Percentiles rank a stretch among this genome's conserved stretches.
Evolutionary conservation across 805 yeast genomes (phyloP).

Genomic region (Pichia insulana): DNA sequence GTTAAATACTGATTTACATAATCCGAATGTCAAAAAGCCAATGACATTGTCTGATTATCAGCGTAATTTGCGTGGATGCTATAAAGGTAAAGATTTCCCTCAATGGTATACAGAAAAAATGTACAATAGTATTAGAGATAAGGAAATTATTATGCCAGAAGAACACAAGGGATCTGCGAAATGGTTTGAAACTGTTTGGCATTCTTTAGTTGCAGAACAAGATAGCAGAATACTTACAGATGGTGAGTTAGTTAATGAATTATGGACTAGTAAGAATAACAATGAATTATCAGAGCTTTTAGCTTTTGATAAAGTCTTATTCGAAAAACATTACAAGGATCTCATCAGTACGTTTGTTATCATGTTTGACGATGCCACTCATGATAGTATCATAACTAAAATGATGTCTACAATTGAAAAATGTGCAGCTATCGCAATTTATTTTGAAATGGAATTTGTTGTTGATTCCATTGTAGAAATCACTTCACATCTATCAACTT

Average conservation of each 20-base stretch:
- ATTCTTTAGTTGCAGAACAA: slow-evolving; percentile 50
- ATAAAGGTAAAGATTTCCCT: slow-evolving; percentile 69
- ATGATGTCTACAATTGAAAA: slow-evolving; percentile 86
- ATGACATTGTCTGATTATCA: slow-evolving; percentile 83
- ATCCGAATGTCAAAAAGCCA: slow-evolving; percentile 84
- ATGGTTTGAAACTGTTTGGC: slow-evolving; percentile 87
- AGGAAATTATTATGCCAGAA: slow-evolving; percentile 95
- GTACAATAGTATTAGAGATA: slow-evolving; percentile 67
- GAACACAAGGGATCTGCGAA: slow-evolving; percentile 91
- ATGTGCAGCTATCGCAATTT: slow-evolving; percentile 67
- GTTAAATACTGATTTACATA: slow-evolving; percentile 90
- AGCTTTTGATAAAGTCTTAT: slow-evolving; percentile 65
- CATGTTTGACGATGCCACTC: slow-evolving; percentile 81
- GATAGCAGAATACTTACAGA: slow-evolving; percentile 21
- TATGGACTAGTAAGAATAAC: slow-evolving; percentile 12
- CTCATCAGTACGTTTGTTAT: slow-evolving; percentile 65
- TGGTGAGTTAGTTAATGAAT: slow-evolving; percentile 1
- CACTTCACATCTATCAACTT: slow-evolving; percentile 60
- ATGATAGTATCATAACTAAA: slow-evolving; percentile 80
- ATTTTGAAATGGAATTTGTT: slow-evolving; percentile 45
- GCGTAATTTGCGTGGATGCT: slow-evolving; percentile 71
- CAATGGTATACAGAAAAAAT: slow-evolving; percentile 77
- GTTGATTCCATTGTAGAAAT: slow-evolving; percentile 61
- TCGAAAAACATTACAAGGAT: slow-evolving; percentile 52
- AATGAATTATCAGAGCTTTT: slow-evolving; percentile 22